Conservation (phyloP, 352 stramenopile genomes). For the Globisporangium irregulare region DNA sequence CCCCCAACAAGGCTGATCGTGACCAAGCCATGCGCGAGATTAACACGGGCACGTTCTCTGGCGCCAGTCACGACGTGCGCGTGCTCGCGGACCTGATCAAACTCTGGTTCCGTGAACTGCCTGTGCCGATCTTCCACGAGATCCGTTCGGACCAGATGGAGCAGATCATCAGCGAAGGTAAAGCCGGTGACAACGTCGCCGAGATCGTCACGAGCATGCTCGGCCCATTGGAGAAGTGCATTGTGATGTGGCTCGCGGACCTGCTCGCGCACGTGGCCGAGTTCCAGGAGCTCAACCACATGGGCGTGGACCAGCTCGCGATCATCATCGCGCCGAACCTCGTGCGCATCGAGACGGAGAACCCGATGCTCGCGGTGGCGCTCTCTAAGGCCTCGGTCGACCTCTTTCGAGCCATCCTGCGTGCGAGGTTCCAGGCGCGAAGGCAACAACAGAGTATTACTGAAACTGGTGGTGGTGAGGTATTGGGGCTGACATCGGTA, state of each 20-base stretch:
- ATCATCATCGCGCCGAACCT: conserved; percentile 90
- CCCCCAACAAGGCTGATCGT: conserved; percentile 82
- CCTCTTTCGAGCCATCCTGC: conserved; percentile 58
- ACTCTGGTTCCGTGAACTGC: conserved; percentile 87
- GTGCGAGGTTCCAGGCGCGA: conserved; percentile 29
- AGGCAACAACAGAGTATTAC: neutral
- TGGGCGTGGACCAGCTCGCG: conserved; percentile 88
- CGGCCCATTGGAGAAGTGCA: conserved; percentile 44
- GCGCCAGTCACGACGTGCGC: conserved; percentile 65
- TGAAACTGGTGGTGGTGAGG: neutral
- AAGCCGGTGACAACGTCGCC: conserved; percentile 24
- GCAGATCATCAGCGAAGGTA: conserved; percentile 26
- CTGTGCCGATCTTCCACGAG: conserved; percentile 77
- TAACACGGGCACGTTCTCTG: conserved; percentile 74
- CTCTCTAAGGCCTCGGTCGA: conserved; percentile 86
- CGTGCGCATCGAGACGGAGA: conserved; percentile 80
- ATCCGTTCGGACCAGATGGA: conserved; percentile 72
- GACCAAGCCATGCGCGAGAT: conserved; percentile 81
- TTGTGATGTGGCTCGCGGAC: conserved; percentile 85
- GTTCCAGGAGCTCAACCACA: conserved; percentile 78
- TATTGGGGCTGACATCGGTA: neutral
- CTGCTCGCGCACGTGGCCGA: conserved; percentile 68
- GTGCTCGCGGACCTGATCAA: conserved; percentile 89
- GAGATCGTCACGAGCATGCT: conserved; percentile 48
- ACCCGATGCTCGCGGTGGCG: conserved; percentile 82